Percentiles rank a stretch among this genome's conserved stretches.
These are phyloP conservation scores for Acacia confusa DNA, from an alignment of 306 rosid genomes.

Conservation along the genomic window DNA sequence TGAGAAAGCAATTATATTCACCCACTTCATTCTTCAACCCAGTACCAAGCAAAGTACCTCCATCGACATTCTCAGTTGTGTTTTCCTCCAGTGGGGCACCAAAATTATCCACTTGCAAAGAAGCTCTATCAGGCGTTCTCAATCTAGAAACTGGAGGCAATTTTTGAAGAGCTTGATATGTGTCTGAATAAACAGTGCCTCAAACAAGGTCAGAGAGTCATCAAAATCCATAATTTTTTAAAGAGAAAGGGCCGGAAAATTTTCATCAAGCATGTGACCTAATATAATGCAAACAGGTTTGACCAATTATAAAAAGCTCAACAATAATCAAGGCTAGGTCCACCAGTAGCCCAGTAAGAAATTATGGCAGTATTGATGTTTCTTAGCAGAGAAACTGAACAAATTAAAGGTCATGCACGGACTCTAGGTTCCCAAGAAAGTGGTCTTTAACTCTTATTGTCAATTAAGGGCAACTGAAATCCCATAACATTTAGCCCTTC, in stretches of 20 bases:
- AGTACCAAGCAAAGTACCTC: conserved; percentile 60
- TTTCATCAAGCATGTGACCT: neutral
- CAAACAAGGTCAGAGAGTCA: conserved; percentile 40
- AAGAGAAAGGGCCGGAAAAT: conserved; percentile 19
- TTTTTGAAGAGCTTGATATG: conserved; percentile 64
- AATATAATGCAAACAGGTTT: conserved; percentile 17
- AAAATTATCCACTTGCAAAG: conserved; percentile 47
- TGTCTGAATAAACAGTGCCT: conserved; percentile 53
- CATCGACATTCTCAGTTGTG: conserved; percentile 35
- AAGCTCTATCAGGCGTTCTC: conserved; percentile 42
- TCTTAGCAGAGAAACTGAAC: neutral
- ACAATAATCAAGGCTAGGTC: conserved; percentile 10
- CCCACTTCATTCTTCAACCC: conserved; percentile 99
- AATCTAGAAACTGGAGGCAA: conserved; percentile 46
- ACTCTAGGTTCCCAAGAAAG: neutral
- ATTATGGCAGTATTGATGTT: neutral
- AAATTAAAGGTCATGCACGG: neutral
- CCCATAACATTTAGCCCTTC: conserved; percentile 7
- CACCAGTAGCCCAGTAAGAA: neutral
- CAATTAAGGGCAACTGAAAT: conserved; percentile 13
- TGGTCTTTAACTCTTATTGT: neutral
- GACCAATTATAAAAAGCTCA: conserved; percentile 16
- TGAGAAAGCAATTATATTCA: conserved; percentile 98
- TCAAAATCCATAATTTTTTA: conserved; percentile 14
- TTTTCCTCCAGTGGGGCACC: conserved; percentile 45